Base-by-base conservation (phyloP, 2,329 filamentous ascomycete species). In the Cercospora zeina region DNA sequence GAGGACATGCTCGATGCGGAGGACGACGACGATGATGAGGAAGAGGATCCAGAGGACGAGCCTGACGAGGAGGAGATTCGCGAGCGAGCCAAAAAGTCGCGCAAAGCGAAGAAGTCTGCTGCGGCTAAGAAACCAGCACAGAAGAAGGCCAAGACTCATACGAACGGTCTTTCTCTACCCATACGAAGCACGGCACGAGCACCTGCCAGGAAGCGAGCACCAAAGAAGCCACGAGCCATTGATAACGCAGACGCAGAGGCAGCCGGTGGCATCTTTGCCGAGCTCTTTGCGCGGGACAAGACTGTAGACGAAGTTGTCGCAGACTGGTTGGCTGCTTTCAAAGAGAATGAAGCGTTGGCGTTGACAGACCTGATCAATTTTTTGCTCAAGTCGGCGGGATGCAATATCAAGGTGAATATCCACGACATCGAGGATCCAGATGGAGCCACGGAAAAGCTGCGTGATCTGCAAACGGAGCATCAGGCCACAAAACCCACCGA, bases 371-470 rank as follows among this genome's bases (percentile, higher is more conserved):
- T 88, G 57, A 77, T 88, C 72, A 88, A 87, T 70, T 83, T 88
- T 59, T 80, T 87, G 21, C 76, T 88, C 16, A 81, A 81, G 68
- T 84, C 90, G 65, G 87, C 93, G 16, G 95, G 95, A 31, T 96
- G 93, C 74, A 86, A 91, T 59, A 82, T 90, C 58, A 84, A 89
- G 68, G 85, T 99, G 59, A 89, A 88, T 9, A 84, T 85, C 39
- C 87, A 95, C 73, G 92, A 97, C 74, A 90, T 97, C 66, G 87
- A 88, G 67, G 93, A 99, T 73, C 87, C 91, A 7, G 95, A 99
- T 74, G 92, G 95, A 72, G 90, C 89, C 53, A 86, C 90, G 16
- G 87, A 87, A 71, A 87, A 87, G 72, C 80, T 99, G 50, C 82
- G 84, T 21, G 93, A 97, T 70, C 81, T 99, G n/a, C 91, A 97